These are phyloP conservation scores for Psilocybe subaeruginosa DNA, from an alignment of 768 basidiomycete genomes.

Conservation along the genomic window DNA sequence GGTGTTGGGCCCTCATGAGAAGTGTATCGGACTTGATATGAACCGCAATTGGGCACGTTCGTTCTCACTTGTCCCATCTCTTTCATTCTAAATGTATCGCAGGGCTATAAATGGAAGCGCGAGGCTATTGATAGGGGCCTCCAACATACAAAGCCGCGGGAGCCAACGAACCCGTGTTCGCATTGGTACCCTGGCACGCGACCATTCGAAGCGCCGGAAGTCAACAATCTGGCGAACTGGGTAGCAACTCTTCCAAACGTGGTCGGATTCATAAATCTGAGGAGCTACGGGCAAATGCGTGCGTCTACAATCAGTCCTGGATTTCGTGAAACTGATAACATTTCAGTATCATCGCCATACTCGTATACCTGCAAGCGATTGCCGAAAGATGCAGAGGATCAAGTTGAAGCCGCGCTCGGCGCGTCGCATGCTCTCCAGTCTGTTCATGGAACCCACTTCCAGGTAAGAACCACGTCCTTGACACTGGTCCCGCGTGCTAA, in stretches of 20 bases:
- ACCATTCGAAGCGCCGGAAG: constrained; percentile 78
- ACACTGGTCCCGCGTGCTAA: background rate
- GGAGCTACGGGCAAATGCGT: constrained; percentile 87
- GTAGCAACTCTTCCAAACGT: constrained; percentile 55
- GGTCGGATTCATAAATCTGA: constrained; percentile 70
- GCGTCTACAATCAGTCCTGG: constrained; percentile 27
- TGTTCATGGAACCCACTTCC: constrained; percentile 59
- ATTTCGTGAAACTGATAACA: background rate
- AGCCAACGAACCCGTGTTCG: constrained; percentile 60
- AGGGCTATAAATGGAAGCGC: constrained; percentile 77
- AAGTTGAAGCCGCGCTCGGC: constrained; percentile 71
- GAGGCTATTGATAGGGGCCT: constrained; percentile 24
- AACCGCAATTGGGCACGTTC: constrained; percentile 62
- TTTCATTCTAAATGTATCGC: background rate
- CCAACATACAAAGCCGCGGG: constrained; percentile 21
- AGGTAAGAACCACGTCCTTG: constrained; percentile 32
- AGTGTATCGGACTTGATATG: constrained; percentile 77
- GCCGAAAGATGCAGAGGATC: constrained; percentile 75
- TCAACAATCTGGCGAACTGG: constrained; percentile 74
- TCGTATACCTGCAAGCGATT: constrained; percentile 67
- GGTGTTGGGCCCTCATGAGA: constrained; percentile 44
- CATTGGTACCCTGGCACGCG: constrained; percentile 77
- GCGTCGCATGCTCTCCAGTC: constrained; percentile 58
- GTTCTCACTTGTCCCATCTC: background rate
- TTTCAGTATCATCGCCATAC: constrained; percentile 77